These are phyloP conservation scores for Ceratocystis variospora DNA, from an alignment of 2,329 filamentous ascomycete species.

Conservation along the genomic window DNA sequence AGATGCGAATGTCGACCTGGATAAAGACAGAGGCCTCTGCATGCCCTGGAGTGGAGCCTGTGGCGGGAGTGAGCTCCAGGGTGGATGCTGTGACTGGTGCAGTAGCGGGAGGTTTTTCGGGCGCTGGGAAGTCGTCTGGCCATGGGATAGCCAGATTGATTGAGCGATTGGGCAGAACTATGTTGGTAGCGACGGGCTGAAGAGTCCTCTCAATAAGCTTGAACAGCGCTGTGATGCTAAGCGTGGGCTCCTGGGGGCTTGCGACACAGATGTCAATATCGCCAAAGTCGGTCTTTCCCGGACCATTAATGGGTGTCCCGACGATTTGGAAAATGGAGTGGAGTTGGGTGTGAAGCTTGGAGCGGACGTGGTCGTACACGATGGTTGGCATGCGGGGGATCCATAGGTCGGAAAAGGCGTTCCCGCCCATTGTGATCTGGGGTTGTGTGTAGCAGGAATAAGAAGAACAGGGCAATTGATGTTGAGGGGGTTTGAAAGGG, in stretches of 20 bases:
- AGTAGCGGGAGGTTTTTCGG: background rate
- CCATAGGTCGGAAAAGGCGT: conserved; percentile 28
- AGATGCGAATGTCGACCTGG: conserved; percentile 56
- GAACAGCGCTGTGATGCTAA: background rate
- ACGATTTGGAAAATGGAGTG: conserved; percentile 40
- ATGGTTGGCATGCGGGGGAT: conserved; percentile 52
- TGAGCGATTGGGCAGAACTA: background rate
- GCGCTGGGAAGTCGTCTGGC: conserved; percentile 27
- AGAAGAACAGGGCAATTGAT: background rate
- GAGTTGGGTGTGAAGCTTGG: conserved; percentile 34
- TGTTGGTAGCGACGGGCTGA: conserved; percentile 14
- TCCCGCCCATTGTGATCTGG: conserved; percentile 15
- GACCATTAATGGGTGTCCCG: conserved; percentile 51
- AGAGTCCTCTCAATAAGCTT: background rate
- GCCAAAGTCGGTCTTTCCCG: conserved; percentile 52
- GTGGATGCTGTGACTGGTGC: background rate
- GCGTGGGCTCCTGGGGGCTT: conserved; percentile 22
- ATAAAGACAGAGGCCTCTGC: conserved; percentile 26
- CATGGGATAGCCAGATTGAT: conserved; percentile 43
- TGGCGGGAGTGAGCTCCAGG: background rate
- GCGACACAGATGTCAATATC: conserved; percentile 60
- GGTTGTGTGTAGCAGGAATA: background rate
- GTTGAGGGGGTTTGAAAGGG: background rate
- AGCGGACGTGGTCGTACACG: conserved; percentile 42
- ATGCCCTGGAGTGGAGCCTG: background rate